phyloP scores from a whole-genome alignment of 768 basidiomycete species.

The Agaricus sinodeliciosus region DNA sequence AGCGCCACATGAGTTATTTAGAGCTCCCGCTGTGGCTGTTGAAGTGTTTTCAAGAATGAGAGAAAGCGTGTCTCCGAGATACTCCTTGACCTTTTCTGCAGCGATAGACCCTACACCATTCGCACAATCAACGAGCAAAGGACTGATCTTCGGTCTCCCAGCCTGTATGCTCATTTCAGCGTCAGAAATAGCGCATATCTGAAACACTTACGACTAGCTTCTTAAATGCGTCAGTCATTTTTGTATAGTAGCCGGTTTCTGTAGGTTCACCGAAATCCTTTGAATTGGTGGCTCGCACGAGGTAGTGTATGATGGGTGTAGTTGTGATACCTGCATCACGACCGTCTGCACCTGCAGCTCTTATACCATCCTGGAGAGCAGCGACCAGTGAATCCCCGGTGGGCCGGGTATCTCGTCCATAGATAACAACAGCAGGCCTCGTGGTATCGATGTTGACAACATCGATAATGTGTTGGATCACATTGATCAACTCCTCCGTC shows the following conservation, averaged over 20 bases:
- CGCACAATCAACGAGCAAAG: conserved; percentile 91
- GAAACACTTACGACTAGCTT: conserved; percentile 68
- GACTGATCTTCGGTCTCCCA: conserved; percentile 47
- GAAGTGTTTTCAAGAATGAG: conserved; percentile 67
- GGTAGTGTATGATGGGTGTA: conserved; percentile 93
- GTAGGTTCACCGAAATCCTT: conserved; percentile 77
- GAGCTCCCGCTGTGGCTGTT: conserved; percentile 54
- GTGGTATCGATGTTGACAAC: conserved; percentile 68
- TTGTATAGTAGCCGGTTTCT: conserved; percentile 76
- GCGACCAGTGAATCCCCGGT: conserved; percentile 72
- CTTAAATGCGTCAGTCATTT: conserved; percentile 78
- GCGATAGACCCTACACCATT: conserved; percentile 90
- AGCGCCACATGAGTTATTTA: conserved; percentile 89
- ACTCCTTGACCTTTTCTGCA: conserved; percentile 51
- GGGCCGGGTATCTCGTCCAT: conserved; percentile 90
- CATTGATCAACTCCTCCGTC: conserved; percentile 63
- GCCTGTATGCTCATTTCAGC: conserved; percentile 30
- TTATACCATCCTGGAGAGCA: conserved; percentile 79
- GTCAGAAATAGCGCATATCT: conserved; percentile 2
- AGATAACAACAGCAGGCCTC: conserved; percentile 77
- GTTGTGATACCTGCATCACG: conserved; percentile 83
- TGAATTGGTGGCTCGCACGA: conserved; percentile 87
- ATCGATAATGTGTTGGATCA: conserved; percentile 56
- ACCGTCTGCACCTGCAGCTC: conserved; percentile 58
- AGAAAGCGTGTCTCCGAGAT: conserved; percentile 54